Evolutionary conservation across 139 green algal genomes (phyloP), one percentile per base, ranked within the genome.

Genomic region (Picochlorum sp.): DNA sequence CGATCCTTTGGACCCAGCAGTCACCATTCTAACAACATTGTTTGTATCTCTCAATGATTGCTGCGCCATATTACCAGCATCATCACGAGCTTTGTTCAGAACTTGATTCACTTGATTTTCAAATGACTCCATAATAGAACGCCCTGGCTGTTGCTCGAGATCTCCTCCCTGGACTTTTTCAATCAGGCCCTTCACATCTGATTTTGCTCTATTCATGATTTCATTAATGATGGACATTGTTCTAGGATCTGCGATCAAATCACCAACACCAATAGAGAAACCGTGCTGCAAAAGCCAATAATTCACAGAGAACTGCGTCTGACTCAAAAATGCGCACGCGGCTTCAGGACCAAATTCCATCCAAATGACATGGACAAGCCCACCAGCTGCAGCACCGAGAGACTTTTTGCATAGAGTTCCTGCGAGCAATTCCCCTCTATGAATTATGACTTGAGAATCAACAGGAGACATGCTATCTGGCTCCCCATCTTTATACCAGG

Each of bases 21-120:
- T 92, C 31, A 97, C 91, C 94, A 98, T 99, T 72, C 88, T 88
- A 73, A 98, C 92, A 21, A 99, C 90, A 75, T 98, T 98, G 86
- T 99, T 99, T 62, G 77, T 84, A 66, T 92, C 92, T 38, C 79
- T 73, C 51, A 99, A 77, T 11, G 76, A 88, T 59, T 75, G 69
- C 50, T 74, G 68, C 15, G 94, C 94, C 28, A 74, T 84, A 62
- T 92, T 93, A 62, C 94, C 94, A 26, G 93, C 90, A 55, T 97
- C 84, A 60, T 97, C 89, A 67, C 90, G 82, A 38, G 92, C 92
- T 68, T 90, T 93, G 81, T 98, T 98, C 49, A 98, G 76, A 56
- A 91, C 85, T 45, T 86, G 68, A 74, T 91, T 89, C 49, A 94
- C 87, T 55, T 88, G 74, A 58, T 87, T 85, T 81, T 98, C 92